Conservation (phyloP, 2,329 filamentous ascomycete species). For the Aureobasidium pullulans region DNA sequence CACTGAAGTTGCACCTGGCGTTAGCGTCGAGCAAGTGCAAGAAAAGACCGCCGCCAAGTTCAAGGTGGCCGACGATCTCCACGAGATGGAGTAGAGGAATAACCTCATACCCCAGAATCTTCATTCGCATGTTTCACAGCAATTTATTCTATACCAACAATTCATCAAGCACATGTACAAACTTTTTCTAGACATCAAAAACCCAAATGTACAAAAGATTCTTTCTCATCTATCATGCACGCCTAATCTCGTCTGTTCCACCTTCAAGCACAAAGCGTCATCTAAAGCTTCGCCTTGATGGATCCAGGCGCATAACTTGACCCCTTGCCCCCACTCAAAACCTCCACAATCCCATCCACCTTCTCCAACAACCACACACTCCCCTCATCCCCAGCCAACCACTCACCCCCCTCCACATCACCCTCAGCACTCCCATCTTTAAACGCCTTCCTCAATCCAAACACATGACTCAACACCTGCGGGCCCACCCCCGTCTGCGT, state of each 20-base stretch:
- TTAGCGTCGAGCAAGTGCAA: conserved; percentile 60
- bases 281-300: conserved; percentile 36
- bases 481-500: conserved; percentile 76
- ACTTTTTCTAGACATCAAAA: neutral
- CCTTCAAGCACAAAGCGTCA: neutral
- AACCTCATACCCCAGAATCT: too few relatives aligned
- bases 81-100: conserved; percentile 37
- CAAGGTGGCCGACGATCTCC: conserved; percentile 51
- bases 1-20: conserved; percentile 62
- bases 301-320: conserved; percentile 50
- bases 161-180: neutral
- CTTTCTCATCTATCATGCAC: neutral
- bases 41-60: conserved; percentile 65
- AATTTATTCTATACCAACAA: neutral
- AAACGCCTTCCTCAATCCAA: conserved; percentile 68
- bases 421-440: conserved; percentile 54
- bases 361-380: conserved; percentile 55
- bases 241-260: conserved; percentile 1
- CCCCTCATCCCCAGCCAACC: conserved; percentile 59
- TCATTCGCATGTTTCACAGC: neutral
- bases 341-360: conserved; percentile 53
- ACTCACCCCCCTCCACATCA: conserved; percentile 52
- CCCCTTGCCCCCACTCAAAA: conserved; percentile 40
- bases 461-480: conserved; percentile 74
- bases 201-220: neutral